A percentile compares a stretch with the other conserved stretches of the same genome.
These are phyloP conservation scores for Kodamaea neixiangensis DNA, from an alignment of 805 yeast species.

Conservation along the genomic window DNA sequence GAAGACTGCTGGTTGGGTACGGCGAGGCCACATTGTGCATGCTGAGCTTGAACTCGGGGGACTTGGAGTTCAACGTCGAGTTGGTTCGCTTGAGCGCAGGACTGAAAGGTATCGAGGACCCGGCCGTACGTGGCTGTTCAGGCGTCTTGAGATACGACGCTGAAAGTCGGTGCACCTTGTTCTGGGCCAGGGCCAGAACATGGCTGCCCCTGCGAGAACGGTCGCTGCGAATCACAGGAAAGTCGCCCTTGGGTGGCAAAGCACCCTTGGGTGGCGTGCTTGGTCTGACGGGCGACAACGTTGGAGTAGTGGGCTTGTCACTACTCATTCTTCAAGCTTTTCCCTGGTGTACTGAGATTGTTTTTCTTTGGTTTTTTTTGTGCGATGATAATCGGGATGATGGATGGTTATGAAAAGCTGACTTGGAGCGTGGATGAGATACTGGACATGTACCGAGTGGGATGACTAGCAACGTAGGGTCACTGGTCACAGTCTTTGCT, in stretches of 20 bases:
- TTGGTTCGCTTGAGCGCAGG: slow-evolving; percentile 41
- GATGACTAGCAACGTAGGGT: not conserved
- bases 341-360: slow-evolving; percentile 1
- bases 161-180: slow-evolving; percentile 26
- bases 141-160: slow-evolving; percentile 37
- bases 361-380: slow-evolving; percentile 8
- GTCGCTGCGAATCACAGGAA: not conserved
- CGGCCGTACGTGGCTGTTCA: slow-evolving; percentile 23
- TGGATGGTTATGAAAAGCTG: not conserved
- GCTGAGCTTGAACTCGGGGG: slow-evolving; percentile 36
- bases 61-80: slow-evolving; percentile 20
- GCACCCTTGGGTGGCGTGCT: slow-evolving; percentile 15
- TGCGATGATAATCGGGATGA: slow-evolving; percentile 1
- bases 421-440: not conserved
- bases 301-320: slow-evolving; percentile 37
- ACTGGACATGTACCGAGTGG: not conserved
- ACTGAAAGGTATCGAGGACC: slow-evolving; percentile 31
- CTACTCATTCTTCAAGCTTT: slow-evolving; percentile 18
- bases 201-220: not conserved
- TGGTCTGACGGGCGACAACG: slow-evolving; percentile 17
- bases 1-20: slow-evolving; percentile 9
- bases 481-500: not conserved
- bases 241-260: slow-evolving; percentile 27
- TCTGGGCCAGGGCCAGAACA: not conserved
- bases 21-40: slow-evolving; percentile 32